A percentile compares a stretch with the other conserved stretches of the same genome.
Evolutionary conservation across 768 basidiomycete species (phyloP).

Genomic region (Hemileccinum impolitum): DNA sequence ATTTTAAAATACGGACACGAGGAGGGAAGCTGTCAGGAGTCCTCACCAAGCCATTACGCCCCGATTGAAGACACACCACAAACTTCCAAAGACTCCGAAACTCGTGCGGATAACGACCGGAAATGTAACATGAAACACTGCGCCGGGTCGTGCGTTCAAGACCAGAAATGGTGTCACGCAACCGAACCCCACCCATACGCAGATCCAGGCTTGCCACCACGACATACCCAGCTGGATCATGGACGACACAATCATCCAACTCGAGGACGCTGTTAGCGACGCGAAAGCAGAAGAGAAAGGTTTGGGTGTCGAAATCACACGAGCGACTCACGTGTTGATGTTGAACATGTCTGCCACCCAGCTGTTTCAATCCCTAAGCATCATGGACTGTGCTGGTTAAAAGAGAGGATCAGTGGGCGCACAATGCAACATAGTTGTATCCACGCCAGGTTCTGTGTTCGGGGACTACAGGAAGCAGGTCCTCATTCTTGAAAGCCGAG

Average conservation of each 20-base stretch:
- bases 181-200: slow-evolving; percentile 63
- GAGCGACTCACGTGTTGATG: slow-evolving; percentile 59
- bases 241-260: slow-evolving; percentile 75
- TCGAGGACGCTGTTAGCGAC: slow-evolving; percentile 23
- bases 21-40: slow-evolving; percentile 25
- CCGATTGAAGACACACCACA: slow-evolving; percentile 79
- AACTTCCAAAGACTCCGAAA: slow-evolving; percentile 73
- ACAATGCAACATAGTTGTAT: slow-evolving; percentile 69
- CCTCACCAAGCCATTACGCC: slow-evolving; percentile 68
- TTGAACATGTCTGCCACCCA: slow-evolving; percentile 84
- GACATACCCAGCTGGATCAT: slow-evolving; percentile 71
- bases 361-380: slow-evolving; percentile 34
- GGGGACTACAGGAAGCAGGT: slow-evolving; percentile 63
- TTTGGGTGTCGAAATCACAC: neutral
- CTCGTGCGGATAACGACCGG: slow-evolving; percentile 73
- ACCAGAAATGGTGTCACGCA: slow-evolving; percentile 68
- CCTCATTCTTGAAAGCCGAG: slow-evolving; percentile 52
- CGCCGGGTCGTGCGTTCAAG: slow-evolving; percentile 74
- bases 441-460: slow-evolving; percentile 63
- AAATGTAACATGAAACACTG: slow-evolving; percentile 73
- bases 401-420: slow-evolving; percentile 16
- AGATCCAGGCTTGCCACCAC: slow-evolving; percentile 87
- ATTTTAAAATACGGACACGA: slow-evolving; percentile 14
- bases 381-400: neutral
- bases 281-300: neutral